Percentiles rank a stretch among this genome's conserved stretches.
These are phyloP conservation scores for Plasmodium gallinaceum DNA, from an alignment of 169 alveolate genomes.

Conservation along the genomic window DNA sequence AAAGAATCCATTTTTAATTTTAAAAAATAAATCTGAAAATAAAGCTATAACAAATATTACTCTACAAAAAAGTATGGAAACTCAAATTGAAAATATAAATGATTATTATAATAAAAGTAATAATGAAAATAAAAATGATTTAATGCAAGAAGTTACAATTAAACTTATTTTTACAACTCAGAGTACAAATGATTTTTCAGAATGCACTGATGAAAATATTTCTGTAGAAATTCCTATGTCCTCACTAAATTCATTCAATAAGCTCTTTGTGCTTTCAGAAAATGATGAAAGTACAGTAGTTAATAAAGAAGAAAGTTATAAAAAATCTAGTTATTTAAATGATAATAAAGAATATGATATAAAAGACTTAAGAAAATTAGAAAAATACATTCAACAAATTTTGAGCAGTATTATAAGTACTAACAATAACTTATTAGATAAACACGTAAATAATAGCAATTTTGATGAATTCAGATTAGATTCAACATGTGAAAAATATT, in stretches of 20 bases:
- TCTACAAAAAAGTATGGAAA: background rate
- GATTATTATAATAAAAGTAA: background rate
- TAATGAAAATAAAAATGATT: background rate
- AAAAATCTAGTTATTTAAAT: background rate
- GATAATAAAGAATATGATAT: conserved; percentile 36
- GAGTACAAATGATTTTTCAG: background rate
- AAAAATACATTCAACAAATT: background rate
- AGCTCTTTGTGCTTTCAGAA: conserved; percentile 36
- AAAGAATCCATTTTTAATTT: conserved; percentile 40
- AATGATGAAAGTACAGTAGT: conserved; percentile 6
- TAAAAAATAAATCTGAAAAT: conserved; percentile 15
- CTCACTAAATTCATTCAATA: conserved; percentile 34
- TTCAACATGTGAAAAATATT: conserved; percentile 15
- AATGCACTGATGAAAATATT: background rate
- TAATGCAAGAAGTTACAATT: background rate
- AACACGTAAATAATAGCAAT: background rate
- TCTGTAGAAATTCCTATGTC: conserved; percentile 24
- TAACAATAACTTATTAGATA: background rate
- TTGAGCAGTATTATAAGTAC: background rate
- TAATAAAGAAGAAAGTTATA: conserved; percentile 11
- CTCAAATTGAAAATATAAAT: background rate
- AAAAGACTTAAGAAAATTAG: conserved; percentile 17
- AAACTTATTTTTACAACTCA: conserved; percentile 13
- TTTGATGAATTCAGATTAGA: background rate
- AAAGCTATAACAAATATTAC: conserved; percentile 27